phyloP scores from a whole-genome alignment of 2,329 filamentous ascomycete species.

The Raffaelea arxii region DNA sequence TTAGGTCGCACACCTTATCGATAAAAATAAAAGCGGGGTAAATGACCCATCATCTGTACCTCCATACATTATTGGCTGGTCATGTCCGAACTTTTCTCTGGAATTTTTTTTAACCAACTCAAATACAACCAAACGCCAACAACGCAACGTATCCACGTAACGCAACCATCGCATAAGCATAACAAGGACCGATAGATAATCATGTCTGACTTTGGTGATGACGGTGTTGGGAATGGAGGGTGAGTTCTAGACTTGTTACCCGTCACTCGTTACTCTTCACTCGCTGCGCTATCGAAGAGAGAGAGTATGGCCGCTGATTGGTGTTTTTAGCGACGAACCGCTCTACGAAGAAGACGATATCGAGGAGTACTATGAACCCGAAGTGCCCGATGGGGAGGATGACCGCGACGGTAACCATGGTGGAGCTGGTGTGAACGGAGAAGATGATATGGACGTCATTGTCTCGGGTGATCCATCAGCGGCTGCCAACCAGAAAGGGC shows the following conservation, averaged over 20 bases:
- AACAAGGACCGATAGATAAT: too few species aligned
- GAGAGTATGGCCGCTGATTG: slow-evolving; percentile 21
- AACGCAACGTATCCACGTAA: not conserved
- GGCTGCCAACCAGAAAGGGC: slow-evolving; percentile 34
- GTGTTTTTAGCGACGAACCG: slow-evolving; percentile 50
- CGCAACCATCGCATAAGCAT: not conserved
- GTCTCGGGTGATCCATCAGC: slow-evolving; percentile 53
- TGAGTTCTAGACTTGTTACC: slow-evolving; percentile 28
- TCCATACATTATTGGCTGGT: too few species aligned
- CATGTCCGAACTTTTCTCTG: too few species aligned
- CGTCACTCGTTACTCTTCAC: slow-evolving; percentile 4
- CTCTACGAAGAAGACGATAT: slow-evolving; percentile 63
- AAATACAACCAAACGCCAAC: too few species aligned
- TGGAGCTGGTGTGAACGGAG: slow-evolving; percentile 40
- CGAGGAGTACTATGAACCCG: slow-evolving; percentile 48
- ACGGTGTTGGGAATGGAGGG: slow-evolving; percentile 45
- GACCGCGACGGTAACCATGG: slow-evolving; percentile 46
- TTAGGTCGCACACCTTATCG: slow-evolving; percentile 8
- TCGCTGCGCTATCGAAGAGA: too few species aligned
- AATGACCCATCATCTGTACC: too few species aligned
- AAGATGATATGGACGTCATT: slow-evolving; percentile 47
- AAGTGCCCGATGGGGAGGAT: slow-evolving; percentile 43
- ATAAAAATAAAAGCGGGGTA: too few species aligned
- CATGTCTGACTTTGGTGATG: slow-evolving; percentile 69
- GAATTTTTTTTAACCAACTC: too few species aligned